Evolutionary conservation across 2,329 filamentous ascomycete species (phyloP).

Genomic region (Aspergillus amoenus): DNA sequence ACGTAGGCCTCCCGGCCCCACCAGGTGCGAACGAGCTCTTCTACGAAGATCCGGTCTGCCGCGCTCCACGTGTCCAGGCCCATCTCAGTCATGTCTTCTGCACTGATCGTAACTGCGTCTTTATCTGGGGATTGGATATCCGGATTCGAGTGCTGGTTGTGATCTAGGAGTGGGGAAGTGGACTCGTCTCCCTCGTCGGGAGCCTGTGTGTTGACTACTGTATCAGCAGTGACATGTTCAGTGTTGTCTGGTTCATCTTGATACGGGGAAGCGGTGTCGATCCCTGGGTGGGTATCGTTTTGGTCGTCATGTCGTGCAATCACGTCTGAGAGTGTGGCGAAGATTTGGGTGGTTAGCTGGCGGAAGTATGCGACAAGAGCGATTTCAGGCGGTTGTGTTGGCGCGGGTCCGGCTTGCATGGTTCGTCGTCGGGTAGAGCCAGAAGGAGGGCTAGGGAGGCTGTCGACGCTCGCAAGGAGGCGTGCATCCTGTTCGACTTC

Average conservation of each 20-base stretch:
- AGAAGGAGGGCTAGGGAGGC: slow-evolving; percentile 27
- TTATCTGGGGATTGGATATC: slow-evolving; percentile 14
- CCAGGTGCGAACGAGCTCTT: slow-evolving; percentile 47
- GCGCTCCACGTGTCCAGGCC: slow-evolving; percentile 51
- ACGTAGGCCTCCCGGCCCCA: slow-evolving; percentile 46
- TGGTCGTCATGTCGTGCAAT: slow-evolving; percentile 41
- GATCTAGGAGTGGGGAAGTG: slow-evolving; percentile 24
- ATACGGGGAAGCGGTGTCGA: slow-evolving; percentile 19
- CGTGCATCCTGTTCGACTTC: slow-evolving; percentile 46
- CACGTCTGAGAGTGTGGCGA: slow-evolving; percentile 44
- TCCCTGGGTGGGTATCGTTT: slow-evolving; percentile 16
- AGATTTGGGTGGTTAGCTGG: slow-evolving; percentile 47
- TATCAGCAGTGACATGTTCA: neutral
- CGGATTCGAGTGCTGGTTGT: slow-evolving; percentile 2
- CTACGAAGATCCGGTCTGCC: slow-evolving; percentile 46
- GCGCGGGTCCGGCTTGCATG: slow-evolving; percentile 26
- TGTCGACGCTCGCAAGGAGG: slow-evolving; percentile 38
- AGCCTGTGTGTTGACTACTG: slow-evolving; percentile 22
- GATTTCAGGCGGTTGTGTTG: slow-evolving; percentile 44
- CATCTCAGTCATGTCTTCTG: slow-evolving; percentile 49
- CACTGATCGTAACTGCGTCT: slow-evolving; percentile 38
- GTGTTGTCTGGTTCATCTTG: slow-evolving; percentile 14
- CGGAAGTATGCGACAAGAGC: slow-evolving; percentile 53
- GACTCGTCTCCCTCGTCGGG: slow-evolving; percentile 29
- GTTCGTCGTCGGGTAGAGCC: slow-evolving; percentile 28